These are phyloP conservation scores for Iberis pinnata DNA, from an alignment of 345 rosid genomes.

Conservation along the genomic window DNA sequence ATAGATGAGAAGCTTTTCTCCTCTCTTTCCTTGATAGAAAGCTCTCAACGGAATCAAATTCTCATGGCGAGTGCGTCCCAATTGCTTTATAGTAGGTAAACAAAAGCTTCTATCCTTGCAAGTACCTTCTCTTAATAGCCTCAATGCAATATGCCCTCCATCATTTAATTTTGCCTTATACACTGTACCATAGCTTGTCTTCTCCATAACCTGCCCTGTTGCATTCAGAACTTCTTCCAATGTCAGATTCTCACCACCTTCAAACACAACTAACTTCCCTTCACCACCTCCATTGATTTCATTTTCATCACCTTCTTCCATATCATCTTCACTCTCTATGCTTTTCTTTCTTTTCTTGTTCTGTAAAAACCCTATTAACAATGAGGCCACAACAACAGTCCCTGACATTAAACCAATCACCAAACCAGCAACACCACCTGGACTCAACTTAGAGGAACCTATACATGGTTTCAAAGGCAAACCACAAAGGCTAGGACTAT, in stretches of 20 bases:
- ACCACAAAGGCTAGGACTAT: conserved; percentile 79
- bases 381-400: conserved; percentile 72
- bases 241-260: conserved; percentile 94
- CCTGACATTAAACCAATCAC: conserved; percentile 94
- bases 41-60: conserved; percentile 89
- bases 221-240: conserved; percentile 94
- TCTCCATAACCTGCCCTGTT: conserved; percentile 94
- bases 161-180: conserved; percentile 93
- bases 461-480: conserved; percentile 58
- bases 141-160: conserved; percentile 90
- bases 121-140: conserved; percentile 91
- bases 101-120: conserved; percentile 76
- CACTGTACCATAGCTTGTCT: conserved; percentile 86
- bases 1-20: conserved; percentile 94
- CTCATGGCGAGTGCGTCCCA: conserved; percentile 81
- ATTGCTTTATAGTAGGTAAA: conserved; percentile 64
- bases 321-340: conserved; percentile 63
- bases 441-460: conserved; percentile 56
- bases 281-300: conserved; percentile 35
- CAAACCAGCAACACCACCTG: conserved; percentile 89
- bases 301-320: conserved; percentile 60
- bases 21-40: conserved; percentile 94
- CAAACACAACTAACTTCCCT: conserved; percentile 83
- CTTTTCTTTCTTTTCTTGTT: conserved; percentile 62
- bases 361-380: conserved; percentile 80